phyloP scores from a whole-genome alignment of 495 filamentous ascomycete genomes.

The Podospora tetraspora region DNA sequence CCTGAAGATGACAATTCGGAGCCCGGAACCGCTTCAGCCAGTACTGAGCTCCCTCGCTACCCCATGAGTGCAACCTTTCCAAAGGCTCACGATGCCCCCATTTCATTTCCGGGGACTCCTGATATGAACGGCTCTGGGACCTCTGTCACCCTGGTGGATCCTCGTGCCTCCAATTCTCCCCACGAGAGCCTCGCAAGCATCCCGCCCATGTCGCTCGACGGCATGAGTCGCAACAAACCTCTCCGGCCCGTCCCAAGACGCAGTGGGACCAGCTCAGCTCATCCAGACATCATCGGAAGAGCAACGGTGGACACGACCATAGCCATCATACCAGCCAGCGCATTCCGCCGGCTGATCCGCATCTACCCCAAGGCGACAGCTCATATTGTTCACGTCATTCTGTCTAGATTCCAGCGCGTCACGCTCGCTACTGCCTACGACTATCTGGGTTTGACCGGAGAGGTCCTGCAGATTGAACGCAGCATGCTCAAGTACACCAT shows the following conservation, averaged over 20 bases:
- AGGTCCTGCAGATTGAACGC: conserved; percentile 85
- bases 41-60: conserved; percentile 26
- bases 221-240: conserved; percentile 23
- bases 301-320: conserved; percentile 98
- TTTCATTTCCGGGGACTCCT: conserved; percentile 31
- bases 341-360: conserved; percentile 87
- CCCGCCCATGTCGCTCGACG: conserved; percentile 70
- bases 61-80: conserved; percentile 43
- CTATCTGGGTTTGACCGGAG: conserved; percentile 84
- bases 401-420: conserved; percentile 89
- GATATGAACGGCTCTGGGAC: conserved; percentile 30
- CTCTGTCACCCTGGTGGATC: conserved; percentile 22
- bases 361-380: conserved; percentile 94
- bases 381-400: conserved; percentile 94
- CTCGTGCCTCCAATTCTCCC: conserved; percentile 18
- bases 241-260: conserved; percentile 37
- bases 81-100: conserved; percentile 38
- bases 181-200: conserved; percentile 41
- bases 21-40: conserved; percentile 13
- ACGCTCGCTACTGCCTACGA: conserved; percentile 90
- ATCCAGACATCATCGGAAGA: conserved; percentile 93
- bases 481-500: conserved; percentile 89
- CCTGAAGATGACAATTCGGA: conserved; percentile 53
- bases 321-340: conserved; percentile 93
- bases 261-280: conserved; percentile 65